phyloP scores from a whole-genome alignment of 768 basidiomycete species.

The Boletus sp. region DNA sequence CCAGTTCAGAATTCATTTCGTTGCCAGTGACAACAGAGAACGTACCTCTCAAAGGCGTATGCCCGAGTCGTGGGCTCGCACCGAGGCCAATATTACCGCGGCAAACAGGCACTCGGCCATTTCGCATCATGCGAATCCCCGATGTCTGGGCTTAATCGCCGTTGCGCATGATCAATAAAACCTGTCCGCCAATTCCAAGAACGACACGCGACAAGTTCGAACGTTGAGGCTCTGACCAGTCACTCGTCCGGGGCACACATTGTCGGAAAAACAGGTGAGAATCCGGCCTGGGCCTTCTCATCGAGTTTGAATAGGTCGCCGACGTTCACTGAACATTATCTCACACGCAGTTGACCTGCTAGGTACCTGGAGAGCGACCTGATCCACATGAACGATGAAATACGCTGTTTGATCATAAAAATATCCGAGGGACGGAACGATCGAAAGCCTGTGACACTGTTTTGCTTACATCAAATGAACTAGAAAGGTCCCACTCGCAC shows the following conservation, averaged over 20 bases:
- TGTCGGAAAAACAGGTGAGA: constrained; percentile 5
- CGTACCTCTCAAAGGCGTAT: constrained; percentile 13
- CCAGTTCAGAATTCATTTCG: constrained; percentile 24
- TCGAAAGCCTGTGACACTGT: constrained; percentile 1
- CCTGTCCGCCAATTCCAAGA: constrained; percentile 1
- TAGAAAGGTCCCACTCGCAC: background rate
- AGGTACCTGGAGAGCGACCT: constrained; percentile 12
- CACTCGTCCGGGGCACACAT: background rate
- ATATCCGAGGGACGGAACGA: background rate
- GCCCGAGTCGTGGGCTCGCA: constrained; percentile 1
- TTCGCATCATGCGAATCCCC: constrained; percentile 25
- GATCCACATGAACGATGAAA: constrained; percentile 22
- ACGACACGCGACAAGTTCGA: constrained; percentile 9
- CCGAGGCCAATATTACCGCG: constrained; percentile 15
- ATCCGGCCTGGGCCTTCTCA: constrained; percentile 2
- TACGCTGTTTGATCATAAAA: background rate
- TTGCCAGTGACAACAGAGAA: constrained; percentile 24
- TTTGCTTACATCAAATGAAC: background rate
- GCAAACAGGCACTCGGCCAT: constrained; percentile 4
- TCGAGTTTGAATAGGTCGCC: background rate
- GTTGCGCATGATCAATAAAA: constrained; percentile 10
- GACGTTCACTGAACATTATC: background rate
- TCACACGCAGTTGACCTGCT: background rate
- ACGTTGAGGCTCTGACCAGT: constrained; percentile 7
- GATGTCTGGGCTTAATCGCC: constrained; percentile 20